Evolutionary conservation across 2,329 filamentous ascomycete species (phyloP).

Genomic region (Fusarium pilosicola): DNA sequence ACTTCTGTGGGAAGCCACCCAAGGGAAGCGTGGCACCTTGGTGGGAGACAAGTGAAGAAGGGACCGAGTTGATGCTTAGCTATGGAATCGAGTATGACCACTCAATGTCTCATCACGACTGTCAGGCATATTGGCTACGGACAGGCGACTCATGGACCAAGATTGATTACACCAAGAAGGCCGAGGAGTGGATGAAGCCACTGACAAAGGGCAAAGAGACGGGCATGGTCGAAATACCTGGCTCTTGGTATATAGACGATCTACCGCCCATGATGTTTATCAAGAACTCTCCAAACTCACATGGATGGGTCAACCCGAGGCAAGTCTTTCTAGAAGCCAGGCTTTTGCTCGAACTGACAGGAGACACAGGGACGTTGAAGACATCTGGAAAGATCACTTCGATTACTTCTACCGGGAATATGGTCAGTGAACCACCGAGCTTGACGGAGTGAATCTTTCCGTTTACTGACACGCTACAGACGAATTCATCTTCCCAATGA

Average conservation of each 20-base stretch:
- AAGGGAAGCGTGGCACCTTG: conserved; percentile 77
- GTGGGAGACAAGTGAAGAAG: conserved; percentile 78
- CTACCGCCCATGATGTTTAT: conserved; percentile 77
- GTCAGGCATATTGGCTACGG: conserved; percentile 70
- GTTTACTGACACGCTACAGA: neutral
- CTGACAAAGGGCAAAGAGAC: conserved; percentile 67
- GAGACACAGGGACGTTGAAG: neutral
- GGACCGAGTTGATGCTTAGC: conserved; percentile 69
- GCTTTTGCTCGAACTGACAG: neutral
- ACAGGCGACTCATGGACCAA: conserved; percentile 75
- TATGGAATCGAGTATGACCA: conserved; percentile 79
- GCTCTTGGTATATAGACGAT: conserved; percentile 71
- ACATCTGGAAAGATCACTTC: conserved; percentile 2
- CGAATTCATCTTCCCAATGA: conserved; percentile 66
- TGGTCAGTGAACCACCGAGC: neutral
- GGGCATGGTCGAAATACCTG: conserved; percentile 71
- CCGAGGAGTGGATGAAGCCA: conserved; percentile 57
- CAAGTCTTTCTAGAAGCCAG: accelerated
- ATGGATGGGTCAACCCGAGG: conserved; percentile 3
- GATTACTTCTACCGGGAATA: conserved; percentile 4
- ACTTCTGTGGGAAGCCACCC: conserved; percentile 74
- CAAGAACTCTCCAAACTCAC: conserved; percentile 3
- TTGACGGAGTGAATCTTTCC: accelerated
- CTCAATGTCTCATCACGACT: conserved; percentile 71
- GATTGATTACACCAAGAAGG: conserved; percentile 66